Conservation (phyloP, 805 yeast genomes). For the Jamesozyma spencerorum region DNA sequence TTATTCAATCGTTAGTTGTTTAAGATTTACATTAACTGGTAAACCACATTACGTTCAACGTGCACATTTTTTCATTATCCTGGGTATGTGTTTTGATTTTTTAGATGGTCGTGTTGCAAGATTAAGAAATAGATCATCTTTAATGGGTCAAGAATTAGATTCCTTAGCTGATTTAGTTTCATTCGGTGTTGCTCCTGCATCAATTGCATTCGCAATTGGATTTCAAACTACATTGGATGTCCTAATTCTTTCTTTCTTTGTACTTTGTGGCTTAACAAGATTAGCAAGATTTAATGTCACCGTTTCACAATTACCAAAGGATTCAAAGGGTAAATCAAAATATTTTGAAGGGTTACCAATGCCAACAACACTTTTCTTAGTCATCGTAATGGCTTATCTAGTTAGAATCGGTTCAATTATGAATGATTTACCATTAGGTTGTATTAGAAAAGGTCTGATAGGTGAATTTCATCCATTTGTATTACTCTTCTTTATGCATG, state of each 20-base stretch:
- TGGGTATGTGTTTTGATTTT: conserved; percentile 91
- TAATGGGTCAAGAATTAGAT: conserved; percentile 96
- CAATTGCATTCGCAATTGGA: conserved; percentile 86
- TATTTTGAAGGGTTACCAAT: conserved; percentile 96
- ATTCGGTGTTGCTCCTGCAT: conserved; percentile 92
- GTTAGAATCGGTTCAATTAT: conserved; percentile 44
- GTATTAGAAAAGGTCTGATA: conserved; percentile 42
- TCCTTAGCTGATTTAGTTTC: conserved; percentile 91
- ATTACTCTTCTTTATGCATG: conserved; percentile 60
- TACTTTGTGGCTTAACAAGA: conserved; percentile 86
- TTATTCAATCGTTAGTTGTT: conserved; percentile 77
- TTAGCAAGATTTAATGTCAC: conserved; percentile 94
- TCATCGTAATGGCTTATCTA: conserved; percentile 59
- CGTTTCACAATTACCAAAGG: conserved; percentile 87
- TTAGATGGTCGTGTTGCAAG: conserved; percentile 97
- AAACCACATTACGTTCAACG: conserved; percentile 66
- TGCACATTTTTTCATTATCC: conserved; percentile 80
- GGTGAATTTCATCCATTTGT: conserved; percentile 71
- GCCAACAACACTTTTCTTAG: conserved; percentile 76
- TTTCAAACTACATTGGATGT: conserved; percentile 78
- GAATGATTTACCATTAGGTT: conserved; percentile 58
- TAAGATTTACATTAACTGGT: conserved; percentile 67
- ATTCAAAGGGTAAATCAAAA: conserved; percentile 72
- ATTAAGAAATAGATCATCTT: conserved; percentile 78
- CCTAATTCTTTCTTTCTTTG: conserved; percentile 68